Conservation (phyloP, 331 rosid species). For the Phaseolus coccineus region DNA sequence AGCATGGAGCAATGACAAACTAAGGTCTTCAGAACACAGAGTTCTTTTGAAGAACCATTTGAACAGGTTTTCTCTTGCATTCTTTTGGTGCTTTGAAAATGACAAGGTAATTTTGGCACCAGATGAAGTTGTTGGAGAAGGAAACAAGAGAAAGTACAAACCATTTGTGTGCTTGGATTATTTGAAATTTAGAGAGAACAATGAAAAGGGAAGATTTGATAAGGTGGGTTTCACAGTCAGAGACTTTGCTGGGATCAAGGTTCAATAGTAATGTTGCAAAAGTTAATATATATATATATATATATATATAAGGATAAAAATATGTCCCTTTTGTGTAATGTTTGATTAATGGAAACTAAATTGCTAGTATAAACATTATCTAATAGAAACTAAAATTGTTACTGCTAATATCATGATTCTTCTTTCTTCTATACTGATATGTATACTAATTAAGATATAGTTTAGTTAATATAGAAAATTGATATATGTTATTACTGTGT, state of each 20-base stretch:
- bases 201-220: constrained; percentile 75
- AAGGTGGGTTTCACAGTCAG: constrained; percentile 75
- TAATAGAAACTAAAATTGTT: not conserved
- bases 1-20: constrained; percentile 81
- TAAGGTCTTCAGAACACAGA: constrained; percentile 80
- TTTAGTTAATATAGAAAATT: too few species aligned
- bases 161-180: constrained; percentile 73
- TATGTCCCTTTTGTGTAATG: too few species aligned
- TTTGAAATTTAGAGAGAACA: constrained; percentile 74
- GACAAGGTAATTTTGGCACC: constrained; percentile 68
- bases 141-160: constrained; percentile 51
- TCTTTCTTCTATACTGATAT: too few species aligned
- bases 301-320: not conserved
- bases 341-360: not conserved
- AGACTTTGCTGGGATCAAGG: constrained; percentile 65
- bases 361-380: not conserved
- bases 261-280: constrained; percentile 22
- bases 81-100: constrained; percentile 84
- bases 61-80: constrained; percentile 69
- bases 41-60: constrained; percentile 58
- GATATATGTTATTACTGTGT: too few species aligned
- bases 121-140: constrained; percentile 72
- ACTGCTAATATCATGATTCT: not conserved
- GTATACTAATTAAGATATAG: too few species aligned
- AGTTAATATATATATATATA: not conserved